Evolutionary conservation across 805 yeast genomes (phyloP).

Genomic region (Suhomyces prunicola): DNA sequence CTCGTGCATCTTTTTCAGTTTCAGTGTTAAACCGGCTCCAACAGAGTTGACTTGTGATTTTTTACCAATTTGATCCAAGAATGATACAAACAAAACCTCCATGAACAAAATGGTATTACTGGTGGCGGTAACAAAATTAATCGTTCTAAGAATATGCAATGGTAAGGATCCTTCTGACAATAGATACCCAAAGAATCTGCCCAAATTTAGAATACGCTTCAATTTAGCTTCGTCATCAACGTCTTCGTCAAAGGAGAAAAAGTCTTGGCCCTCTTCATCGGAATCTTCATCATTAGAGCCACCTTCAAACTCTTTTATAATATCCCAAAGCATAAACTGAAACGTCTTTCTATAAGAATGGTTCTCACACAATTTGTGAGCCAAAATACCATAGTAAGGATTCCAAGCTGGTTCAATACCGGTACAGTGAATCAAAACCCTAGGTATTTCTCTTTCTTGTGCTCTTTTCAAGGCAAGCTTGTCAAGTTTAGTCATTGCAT

Average conservation of each 20-base stretch:
- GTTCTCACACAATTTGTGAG: constrained; percentile 69
- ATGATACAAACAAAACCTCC: constrained; percentile 68
- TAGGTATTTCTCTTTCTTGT: constrained; percentile 85
- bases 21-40: constrained; percentile 41
- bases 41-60: constrained; percentile 50
- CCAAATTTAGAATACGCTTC: constrained; percentile 64
- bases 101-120: constrained; percentile 64
- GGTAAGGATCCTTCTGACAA: constrained; percentile 72
- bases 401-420: constrained; percentile 79
- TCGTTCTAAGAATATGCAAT: constrained; percentile 66
- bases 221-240: constrained; percentile 54
- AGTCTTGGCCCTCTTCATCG: constrained; percentile 42
- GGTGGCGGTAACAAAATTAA: constrained; percentile 68
- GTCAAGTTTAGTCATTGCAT: constrained; percentile 79
- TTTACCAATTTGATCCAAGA: constrained; percentile 63
- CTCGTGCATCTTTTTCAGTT: constrained; percentile 26
- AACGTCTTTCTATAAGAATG: constrained; percentile 78
- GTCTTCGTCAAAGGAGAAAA: constrained; percentile 33
- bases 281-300: constrained; percentile 33
- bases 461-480: constrained; percentile 72
- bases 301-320: constrained; percentile 62
- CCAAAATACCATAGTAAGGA: constrained; percentile 84
- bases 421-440: constrained; percentile 81
- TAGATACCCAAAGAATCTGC: constrained; percentile 75
- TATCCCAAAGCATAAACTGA: constrained; percentile 89